Evolutionary conservation across 75 land plant genomes (phyloP).

Genomic region (Selaginella tamariscina): DNA sequence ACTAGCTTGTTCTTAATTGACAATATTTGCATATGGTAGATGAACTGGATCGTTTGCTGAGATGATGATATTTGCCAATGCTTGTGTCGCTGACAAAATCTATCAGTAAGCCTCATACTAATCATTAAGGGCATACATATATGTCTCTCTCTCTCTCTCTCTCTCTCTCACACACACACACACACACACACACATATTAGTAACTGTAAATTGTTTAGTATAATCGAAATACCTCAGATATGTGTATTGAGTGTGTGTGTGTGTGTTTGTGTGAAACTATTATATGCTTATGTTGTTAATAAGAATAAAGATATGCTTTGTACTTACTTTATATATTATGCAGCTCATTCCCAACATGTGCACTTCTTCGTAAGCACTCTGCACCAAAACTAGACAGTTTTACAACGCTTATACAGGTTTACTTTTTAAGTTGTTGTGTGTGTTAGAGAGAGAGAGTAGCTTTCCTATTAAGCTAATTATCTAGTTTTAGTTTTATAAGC

Average conservation of each 20-base stretch:
- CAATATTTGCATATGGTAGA: slow-evolving; percentile 13
- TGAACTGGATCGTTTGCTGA: slow-evolving; percentile 28
- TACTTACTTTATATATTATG: not conserved
- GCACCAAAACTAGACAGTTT: slow-evolving; percentile 21
- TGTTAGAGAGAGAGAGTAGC: not conserved
- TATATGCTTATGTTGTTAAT: too few species aligned
- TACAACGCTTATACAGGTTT: slow-evolving; percentile 14
- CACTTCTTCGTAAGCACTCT: slow-evolving; percentile 16
- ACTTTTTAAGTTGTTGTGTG: not conserved
- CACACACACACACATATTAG: too few species aligned
- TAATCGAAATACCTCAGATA: too few species aligned
- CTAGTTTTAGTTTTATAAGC: not conserved
- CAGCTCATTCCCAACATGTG: slow-evolving; percentile 16
- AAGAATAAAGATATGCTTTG: not conserved
- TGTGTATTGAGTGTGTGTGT: too few species aligned
- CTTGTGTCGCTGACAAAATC: slow-evolving; percentile 18
- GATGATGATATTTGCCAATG: slow-evolving; percentile 26
- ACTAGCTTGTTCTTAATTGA: not conserved
- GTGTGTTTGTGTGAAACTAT: too few species aligned
- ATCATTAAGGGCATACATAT: too few species aligned
- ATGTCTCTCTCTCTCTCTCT: too few species aligned
- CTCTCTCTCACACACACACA: too few species aligned
- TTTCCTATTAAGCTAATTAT: not conserved
- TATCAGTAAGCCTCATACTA: slow-evolving; percentile 13
- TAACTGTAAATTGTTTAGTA: too few species aligned